Evolutionary conservation across 192 early-diverging fungal genomes (phyloP), one percentile per base, ranked within the genome.

Genomic region (Podila epigama): DNA sequence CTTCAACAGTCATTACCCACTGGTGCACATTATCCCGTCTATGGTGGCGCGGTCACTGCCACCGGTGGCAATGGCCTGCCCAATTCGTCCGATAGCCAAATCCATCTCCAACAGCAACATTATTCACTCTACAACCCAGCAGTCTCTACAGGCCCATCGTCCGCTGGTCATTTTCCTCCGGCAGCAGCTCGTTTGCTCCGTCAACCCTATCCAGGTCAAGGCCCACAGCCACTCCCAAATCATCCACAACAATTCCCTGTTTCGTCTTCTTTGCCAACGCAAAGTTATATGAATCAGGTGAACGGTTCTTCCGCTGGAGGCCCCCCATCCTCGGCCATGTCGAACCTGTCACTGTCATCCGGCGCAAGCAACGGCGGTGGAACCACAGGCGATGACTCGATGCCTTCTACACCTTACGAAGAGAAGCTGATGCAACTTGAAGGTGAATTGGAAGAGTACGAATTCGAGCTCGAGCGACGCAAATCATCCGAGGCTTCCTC

Each of bases 341-440:
- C 44, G 7, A 48, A 22, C 44, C 44, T 48, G 20, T 48, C 44
- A 10, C 44, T 48, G 15, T 48, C 44, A 0, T 48, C 44, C 1
- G 25, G 25, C 0, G 5, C n/a, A 18, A 48, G 25, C 44, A 18
- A 48, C 25, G 44, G 44, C 1, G 25, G 25, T 0, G 5, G 7
- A 18, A 48, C n/a, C 44, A 18, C n/a, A 22, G 44, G 44, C 20
- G 44, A 48, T 22, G 44, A 48, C 5, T 48, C 44, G 44, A 22
- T 48, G 8, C 44, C 44, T 8, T 48, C 44, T 35, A 42, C 33
- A 1, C 60, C 71, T 22, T 64, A 75, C n/a, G 65, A 75, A 20
- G 71, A 72, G n/a, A 72, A 72, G 22, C 51, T 72, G 31, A 56
- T 52, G 1, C 55, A 53, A 41, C 63, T 72, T 9, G 70, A 72